These are phyloP conservation scores for Biscogniauxia marginata DNA, from an alignment of 2,329 filamentous ascomycete genomes.

Conservation along the genomic window DNA sequence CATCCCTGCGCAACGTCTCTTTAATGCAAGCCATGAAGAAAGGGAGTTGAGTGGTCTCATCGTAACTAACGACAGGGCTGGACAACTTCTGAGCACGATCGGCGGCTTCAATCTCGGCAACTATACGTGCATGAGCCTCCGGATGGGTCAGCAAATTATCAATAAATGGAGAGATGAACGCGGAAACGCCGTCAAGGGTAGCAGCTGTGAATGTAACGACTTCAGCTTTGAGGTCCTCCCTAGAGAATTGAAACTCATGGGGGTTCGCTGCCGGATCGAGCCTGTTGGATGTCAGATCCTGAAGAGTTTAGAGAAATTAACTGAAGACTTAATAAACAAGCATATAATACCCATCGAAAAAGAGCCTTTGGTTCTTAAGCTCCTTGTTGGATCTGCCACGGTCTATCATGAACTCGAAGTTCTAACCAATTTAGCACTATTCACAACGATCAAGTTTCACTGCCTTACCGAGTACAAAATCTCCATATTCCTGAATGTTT, in stretches of 20 bases:
- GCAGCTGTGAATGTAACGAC: not conserved
- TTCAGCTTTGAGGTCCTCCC: not conserved
- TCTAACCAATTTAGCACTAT: not conserved
- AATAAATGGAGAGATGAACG: not conserved
- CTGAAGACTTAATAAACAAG: no score
- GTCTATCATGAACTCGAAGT: not conserved
- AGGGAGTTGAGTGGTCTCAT: not conserved
- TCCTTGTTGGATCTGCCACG: not conserved
- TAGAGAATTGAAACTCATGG: not conserved
- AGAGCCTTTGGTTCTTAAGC: not conserved
- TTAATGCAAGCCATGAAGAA: slow-evolving; percentile 1
- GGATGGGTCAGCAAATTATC: not conserved
- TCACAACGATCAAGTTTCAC: not conserved
- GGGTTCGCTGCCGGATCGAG: not conserved
- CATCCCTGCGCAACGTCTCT: slow-evolving; percentile 4
- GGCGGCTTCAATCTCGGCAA: slow-evolving; percentile 2
- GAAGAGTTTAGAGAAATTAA: not conserved
- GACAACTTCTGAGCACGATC: slow-evolving; percentile 1
- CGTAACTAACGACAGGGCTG: slow-evolving; percentile 2
- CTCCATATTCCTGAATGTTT: not conserved
- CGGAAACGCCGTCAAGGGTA: not conserved
- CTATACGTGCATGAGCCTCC: not conserved
- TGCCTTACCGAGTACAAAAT: not conserved
- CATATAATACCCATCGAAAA: not conserved
- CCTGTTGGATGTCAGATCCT: not conserved